These are phyloP conservation scores for Tolypocladium cylindrosporum DNA, from an alignment of 2,329 filamentous ascomycete genomes.

Conservation along the genomic window DNA sequence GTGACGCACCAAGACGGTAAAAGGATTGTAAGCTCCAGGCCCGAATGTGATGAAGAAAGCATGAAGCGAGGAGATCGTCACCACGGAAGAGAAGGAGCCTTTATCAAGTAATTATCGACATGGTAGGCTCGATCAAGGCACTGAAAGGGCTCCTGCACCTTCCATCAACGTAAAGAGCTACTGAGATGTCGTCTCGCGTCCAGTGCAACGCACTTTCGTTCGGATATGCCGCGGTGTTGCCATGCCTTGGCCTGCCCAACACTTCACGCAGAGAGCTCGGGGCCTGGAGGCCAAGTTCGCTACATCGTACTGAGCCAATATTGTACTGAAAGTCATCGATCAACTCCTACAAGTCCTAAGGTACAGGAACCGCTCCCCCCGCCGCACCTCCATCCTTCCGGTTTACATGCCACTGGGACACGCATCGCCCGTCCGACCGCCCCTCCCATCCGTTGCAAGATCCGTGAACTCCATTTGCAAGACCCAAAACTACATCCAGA, in stretches of 20 bases:
- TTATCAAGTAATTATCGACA: background rate
- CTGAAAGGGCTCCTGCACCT: background rate
- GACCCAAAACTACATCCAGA: conserved; percentile 31
- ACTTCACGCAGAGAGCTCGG: background rate
- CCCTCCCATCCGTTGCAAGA: conserved; percentile 10
- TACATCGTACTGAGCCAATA: background rate
- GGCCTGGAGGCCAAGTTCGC: background rate
- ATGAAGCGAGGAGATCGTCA: background rate
- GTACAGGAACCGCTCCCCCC: conserved; percentile 3
- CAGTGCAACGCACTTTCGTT: background rate
- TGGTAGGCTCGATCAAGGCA: background rate
- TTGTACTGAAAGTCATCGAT: conserved; percentile 6
- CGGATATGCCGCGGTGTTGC: background rate
- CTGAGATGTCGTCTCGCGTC: background rate
- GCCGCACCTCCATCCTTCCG: background rate
- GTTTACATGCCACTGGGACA: conserved; percentile 10
- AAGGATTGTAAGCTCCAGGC: background rate
- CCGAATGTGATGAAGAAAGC: background rate
- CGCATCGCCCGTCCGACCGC: conserved; percentile 4
- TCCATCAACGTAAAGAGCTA: background rate
- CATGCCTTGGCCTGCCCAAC: background rate
- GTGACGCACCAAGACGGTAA: background rate
- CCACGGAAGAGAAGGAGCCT: background rate
- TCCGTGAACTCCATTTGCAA: conserved; percentile 27
- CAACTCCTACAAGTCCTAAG: conserved; percentile 11